Evolutionary conservation across 2,329 filamentous ascomycete species (phyloP), one percentile per base, ranked within the genome.

Genomic region (Cercospora sojina): DNA sequence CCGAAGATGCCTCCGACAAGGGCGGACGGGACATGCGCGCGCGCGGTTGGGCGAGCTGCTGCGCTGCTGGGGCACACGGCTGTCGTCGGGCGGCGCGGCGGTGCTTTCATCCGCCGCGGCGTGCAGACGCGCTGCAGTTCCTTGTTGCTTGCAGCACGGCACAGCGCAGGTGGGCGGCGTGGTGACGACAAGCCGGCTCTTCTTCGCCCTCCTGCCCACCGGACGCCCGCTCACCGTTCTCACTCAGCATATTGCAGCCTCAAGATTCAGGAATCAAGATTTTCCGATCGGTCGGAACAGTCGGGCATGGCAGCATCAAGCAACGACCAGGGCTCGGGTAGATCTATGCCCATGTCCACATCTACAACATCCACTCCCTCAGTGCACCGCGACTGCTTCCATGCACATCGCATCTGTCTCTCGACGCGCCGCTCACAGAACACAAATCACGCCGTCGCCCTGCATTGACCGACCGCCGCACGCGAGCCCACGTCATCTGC

Each of bases 1-100:
- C 56, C 56, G 56, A 59, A 38, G 56, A 59, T 59, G 32, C 8
- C 31, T 59, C 56, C 56, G 56, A 59, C n/a, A 23, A 35, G 5
- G 55, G 49, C 12, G 29, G 49, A 53, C 23, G 20, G n/a, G n/a
- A n/a, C n/a, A n/a, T n/a, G n/a, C n/a, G n/a, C n/a, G n/a, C n/a
- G n/a, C n/a, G n/a, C n/a, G n/a, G n/a, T n/a, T n/a, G n/a, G n/a
- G n/a, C n/a, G n/a, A n/a, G n/a, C 49, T n/a, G 35, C 35, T 38
- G 35, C 35, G 2, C 35, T 38, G 27, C 23, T 25, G 49, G 23
- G 49, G 13, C 5, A 25, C 6, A 53, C n/a, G 16, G 49, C 49
- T 29, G 49, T 25, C 49, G 23, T 53, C 49, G 0, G 1, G 18
- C 47, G 47, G 47, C 47, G 47, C 47, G 18, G 47, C 18, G 18